Percentiles rank a stretch among this genome's conserved stretches.
Evolutionary conservation across 176 grass and related monocot genomes (phyloP).

Genomic region (Hsuehochloa calcarea): DNA sequence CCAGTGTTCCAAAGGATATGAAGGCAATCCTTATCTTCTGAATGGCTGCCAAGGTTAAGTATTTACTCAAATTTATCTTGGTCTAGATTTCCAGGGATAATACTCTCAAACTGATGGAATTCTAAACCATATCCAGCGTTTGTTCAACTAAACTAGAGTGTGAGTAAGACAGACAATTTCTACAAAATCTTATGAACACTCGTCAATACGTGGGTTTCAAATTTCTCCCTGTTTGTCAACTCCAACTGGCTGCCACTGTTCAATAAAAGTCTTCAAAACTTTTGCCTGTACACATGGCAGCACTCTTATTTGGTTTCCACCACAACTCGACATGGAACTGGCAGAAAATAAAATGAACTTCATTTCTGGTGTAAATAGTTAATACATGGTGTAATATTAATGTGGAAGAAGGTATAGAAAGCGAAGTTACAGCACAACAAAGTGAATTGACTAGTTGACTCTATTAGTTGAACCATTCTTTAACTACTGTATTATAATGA

Average conservation of each 20-base stretch:
- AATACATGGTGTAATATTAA: background rate
- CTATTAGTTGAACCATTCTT: background rate
- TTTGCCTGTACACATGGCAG: background rate
- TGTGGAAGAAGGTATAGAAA: background rate
- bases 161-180: background rate
- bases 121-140: background rate
- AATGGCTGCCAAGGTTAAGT: constrained; percentile 30
- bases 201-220: background rate
- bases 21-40: constrained; percentile 29
- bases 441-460: background rate
- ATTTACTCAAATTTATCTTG: background rate
- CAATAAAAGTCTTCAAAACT: background rate
- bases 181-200: background rate
- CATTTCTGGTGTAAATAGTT: no score
- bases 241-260: background rate
- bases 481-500: background rate
- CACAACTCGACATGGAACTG: no score
- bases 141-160: background rate
- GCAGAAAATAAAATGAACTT: no score
- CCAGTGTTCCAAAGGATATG: constrained; percentile 41
- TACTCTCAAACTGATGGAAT: background rate
- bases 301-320: no score
- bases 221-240: background rate
- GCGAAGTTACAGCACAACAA: background rate
- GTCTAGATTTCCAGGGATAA: background rate